Evolutionary conservation across 495 filamentous ascomycete species (phyloP), one percentile per base, ranked within the genome.

Genomic region (Pyronema domesticum): DNA sequence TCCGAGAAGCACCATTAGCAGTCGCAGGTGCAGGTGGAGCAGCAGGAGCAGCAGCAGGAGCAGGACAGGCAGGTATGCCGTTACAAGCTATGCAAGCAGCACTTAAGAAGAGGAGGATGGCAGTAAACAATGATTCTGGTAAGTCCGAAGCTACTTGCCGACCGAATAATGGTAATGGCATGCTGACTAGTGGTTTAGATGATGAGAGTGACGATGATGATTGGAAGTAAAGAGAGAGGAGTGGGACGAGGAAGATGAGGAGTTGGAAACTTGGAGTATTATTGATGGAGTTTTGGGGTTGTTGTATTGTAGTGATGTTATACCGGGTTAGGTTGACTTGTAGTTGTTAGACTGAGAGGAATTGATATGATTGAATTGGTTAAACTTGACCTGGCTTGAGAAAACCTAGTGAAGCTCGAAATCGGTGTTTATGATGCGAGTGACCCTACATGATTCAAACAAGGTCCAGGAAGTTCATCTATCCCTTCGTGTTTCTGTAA

Each of bases 51-150:
- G 50, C 35, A 40, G 23, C 56, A 37, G 46, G 49, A 18, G 36
- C 59, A 14, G 37, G 34, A 37, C 63, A 51, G 17, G 60, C 61
- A 10, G 63, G 63, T 50, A 36, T 50, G 30, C 23, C 47, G 1
- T 17, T 50, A 35, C 53, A 62, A 17, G 60, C 60, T 3, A 13
- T 62, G 30, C 61, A 64, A 46, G 52, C 33, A n/a, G 61, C 55
- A 15, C 19, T 64, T 33, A 49, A 64, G 7, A 59, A 64, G 54
- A 64, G 61, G 35, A 64, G 63, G 57, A 30, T 47, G 30, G 57
- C 53, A 42, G 61, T 64, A 13, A 53, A 57, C 1, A 63, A 57
- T n/a, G 54, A 59, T 39, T 63, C 60, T 40, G 58, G 58, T 57
- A 18, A 44, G 58, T 57, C 13, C 33, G 30, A 5, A 17, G 11